Conservation (phyloP, 2,329 filamentous ascomycete genomes). For the Ophiostoma sp. region DNA sequence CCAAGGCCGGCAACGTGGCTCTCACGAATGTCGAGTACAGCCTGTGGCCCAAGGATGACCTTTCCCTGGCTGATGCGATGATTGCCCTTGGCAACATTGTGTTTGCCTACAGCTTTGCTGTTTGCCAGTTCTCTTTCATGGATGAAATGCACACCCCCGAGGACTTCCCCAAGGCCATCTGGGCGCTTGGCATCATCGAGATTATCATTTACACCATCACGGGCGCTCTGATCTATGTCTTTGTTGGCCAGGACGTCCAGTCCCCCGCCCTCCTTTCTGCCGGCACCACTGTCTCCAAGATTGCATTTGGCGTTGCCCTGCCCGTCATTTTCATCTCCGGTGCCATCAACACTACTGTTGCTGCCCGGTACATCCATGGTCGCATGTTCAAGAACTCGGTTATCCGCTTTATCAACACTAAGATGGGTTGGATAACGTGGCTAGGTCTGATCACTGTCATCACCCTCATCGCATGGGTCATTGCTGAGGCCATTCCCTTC, state of each 20-base stretch:
- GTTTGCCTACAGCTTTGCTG: constrained; percentile 12
- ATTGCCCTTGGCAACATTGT: constrained; percentile 13
- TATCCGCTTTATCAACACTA: constrained; percentile 12
- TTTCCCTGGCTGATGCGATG: constrained; percentile 7
- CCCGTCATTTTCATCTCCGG: constrained; percentile 14
- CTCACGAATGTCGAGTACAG: constrained; percentile 4
- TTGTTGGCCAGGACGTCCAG: constrained; percentile 13
- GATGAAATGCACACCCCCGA: constrained; percentile 11
- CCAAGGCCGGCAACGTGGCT: constrained; percentile 1
- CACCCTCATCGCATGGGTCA: constrained; percentile 11
- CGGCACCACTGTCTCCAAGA: constrained; percentile 8
- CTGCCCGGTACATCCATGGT: constrained; percentile 11
- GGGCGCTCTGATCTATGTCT: constrained; percentile 9
- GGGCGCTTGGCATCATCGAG: constrained; percentile 10
- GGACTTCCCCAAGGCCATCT: constrained; percentile 13
- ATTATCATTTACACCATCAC: constrained; percentile 11
- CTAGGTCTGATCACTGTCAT: constrained; percentile 5
- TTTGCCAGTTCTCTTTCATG: constrained; percentile 15
- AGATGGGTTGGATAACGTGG: constrained; percentile 13
- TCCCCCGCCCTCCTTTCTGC: constrained; percentile 7
- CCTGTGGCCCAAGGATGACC: constrained; percentile 11
- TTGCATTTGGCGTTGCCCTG: constrained; percentile 8
- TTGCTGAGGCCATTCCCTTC: constrained; percentile 11
- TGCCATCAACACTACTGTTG: constrained; percentile 10
- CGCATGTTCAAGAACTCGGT: constrained; percentile 5